Conservation (phyloP, 371 early-diverging fungal species). For the Mucor saturninus region DNA sequence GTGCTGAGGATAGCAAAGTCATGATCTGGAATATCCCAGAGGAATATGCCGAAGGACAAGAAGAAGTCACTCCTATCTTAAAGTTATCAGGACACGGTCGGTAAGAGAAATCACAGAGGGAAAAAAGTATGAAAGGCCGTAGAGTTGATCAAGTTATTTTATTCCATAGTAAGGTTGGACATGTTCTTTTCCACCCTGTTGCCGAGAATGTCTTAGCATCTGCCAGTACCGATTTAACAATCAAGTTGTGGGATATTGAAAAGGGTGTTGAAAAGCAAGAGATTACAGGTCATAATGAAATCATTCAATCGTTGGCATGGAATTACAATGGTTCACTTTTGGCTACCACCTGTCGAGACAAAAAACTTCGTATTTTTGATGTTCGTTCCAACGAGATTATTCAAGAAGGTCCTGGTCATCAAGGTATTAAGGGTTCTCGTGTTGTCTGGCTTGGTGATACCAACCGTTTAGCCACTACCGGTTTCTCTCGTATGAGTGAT, state of each 20-base stretch:
- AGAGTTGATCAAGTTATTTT: background rate
- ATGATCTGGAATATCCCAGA: slow-evolving; percentile 96
- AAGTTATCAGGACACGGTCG: slow-evolving; percentile 72
- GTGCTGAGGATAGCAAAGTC: slow-evolving; percentile 93
- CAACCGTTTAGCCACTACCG: slow-evolving; percentile 89
- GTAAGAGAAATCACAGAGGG: slow-evolving; percentile 28
- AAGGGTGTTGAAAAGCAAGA: slow-evolving; percentile 86
- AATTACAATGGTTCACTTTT: slow-evolving; percentile 87
- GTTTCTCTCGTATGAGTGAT: slow-evolving; percentile 91
- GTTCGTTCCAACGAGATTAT: slow-evolving; percentile 86
- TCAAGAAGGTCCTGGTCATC: slow-evolving; percentile 84
- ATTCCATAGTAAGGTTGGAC: slow-evolving; percentile 85
- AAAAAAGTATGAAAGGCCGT: background rate
- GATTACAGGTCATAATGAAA: slow-evolving; percentile 90
- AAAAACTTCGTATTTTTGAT: slow-evolving; percentile 93
- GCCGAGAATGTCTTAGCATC: slow-evolving; percentile 94
- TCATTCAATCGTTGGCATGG: slow-evolving; percentile 91
- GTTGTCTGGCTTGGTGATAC: slow-evolving; percentile 90
- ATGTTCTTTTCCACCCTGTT: slow-evolving; percentile 95
- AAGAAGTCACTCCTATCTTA: slow-evolving; percentile 64
- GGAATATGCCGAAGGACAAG: slow-evolving; percentile 66
- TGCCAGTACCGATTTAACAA: slow-evolving; percentile 89
- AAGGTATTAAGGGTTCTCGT: slow-evolving; percentile 95
- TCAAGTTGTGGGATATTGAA: slow-evolving; percentile 97
- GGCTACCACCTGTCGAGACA: slow-evolving; percentile 95